Evolutionary conservation across 192 early-diverging fungal genomes (phyloP).

Genomic region (Coemansia sp.): DNA sequence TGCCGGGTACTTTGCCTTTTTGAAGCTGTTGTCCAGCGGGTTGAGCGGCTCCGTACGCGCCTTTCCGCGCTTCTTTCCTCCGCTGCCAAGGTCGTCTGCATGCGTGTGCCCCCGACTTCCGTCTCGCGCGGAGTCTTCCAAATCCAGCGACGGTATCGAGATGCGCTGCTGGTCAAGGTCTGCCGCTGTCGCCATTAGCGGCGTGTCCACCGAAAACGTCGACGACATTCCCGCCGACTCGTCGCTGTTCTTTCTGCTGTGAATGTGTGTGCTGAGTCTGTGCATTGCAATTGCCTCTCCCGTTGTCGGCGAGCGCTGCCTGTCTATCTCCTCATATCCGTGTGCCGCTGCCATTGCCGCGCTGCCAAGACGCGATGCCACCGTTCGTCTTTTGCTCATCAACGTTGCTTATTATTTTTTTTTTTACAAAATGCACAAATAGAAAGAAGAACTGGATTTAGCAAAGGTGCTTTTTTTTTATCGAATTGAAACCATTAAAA

Average conservation of each 20-base stretch:
- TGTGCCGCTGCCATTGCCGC: background rate
- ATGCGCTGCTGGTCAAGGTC: conserved; percentile 31
- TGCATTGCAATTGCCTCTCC: conserved; percentile 45
- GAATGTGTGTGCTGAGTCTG: conserved; percentile 23
- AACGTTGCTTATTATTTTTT: background rate
- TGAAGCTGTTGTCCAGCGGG: conserved; percentile 39
- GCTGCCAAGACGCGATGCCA: conserved; percentile 15
- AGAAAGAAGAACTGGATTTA: conserved; percentile 5
- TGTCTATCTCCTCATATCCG: conserved; percentile 1
- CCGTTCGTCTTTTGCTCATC: conserved; percentile 42
- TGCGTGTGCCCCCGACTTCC: background rate
- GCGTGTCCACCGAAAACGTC: conserved; percentile 46
- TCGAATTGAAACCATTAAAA: background rate
- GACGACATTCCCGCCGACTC: conserved; percentile 23
- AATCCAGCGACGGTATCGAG: conserved; percentile 4
- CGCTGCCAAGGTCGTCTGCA: background rate
- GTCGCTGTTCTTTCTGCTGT: conserved; percentile 17
- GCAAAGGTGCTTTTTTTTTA: background rate
- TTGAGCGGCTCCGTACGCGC: conserved; percentile 46
- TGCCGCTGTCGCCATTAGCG: conserved; percentile 34
- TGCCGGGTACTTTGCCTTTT: conserved; percentile 59
- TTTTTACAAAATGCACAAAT: conserved; percentile 5
- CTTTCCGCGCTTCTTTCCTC: conserved; percentile 8
- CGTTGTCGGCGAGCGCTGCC: background rate
- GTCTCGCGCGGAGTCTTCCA: background rate